These are phyloP conservation scores for Cornus controversa DNA, from an alignment of 148 eudicot genomes.

Conservation along the genomic window DNA sequence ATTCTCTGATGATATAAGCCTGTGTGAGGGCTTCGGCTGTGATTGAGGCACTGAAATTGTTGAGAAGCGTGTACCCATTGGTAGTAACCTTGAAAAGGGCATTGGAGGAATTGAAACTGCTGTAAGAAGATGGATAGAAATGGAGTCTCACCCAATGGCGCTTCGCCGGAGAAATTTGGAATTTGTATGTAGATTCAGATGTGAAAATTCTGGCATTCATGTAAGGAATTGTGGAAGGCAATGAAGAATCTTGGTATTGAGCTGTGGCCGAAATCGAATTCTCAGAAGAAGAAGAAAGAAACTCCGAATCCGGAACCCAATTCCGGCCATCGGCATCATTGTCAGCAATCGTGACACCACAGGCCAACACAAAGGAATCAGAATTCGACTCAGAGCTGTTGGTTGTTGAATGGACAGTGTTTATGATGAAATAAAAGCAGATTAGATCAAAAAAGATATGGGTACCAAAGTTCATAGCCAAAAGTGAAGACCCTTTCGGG, in stretches of 20 bases:
- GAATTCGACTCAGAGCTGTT: constrained; percentile 6
- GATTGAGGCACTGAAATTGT: constrained; percentile 65
- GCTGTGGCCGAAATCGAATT: constrained; percentile 38
- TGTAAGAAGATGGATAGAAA: constrained; percentile 70
- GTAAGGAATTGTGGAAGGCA: constrained; percentile 66
- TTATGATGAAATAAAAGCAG: not conserved
- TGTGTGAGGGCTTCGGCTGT: constrained; percentile 69
- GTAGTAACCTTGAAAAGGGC: constrained; percentile 56
- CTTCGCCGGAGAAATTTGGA: constrained; percentile 33
- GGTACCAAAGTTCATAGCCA: constrained; percentile 30
- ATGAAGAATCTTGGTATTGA: constrained; percentile 65
- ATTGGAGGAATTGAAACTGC: constrained; percentile 37
- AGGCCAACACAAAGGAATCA: constrained; percentile 23
- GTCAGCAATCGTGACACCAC: constrained; percentile 19
- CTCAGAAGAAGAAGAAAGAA: constrained; percentile 20
- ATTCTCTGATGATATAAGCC: constrained; percentile 71
- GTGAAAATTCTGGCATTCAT: constrained; percentile 68
- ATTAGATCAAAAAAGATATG: constrained; percentile 18
- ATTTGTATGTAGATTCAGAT: constrained; percentile 45
- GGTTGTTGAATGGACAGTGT: not conserved
- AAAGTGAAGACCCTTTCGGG: constrained; percentile 8
- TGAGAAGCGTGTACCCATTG: constrained; percentile 50
- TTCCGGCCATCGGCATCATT: constrained; percentile 53
- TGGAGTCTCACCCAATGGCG: constrained; percentile 57
- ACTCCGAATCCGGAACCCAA: constrained; percentile 66